Evolutionary conservation across 495 filamentous ascomycete genomes (phyloP).

Genomic region (Aspergillus ellipticus): DNA sequence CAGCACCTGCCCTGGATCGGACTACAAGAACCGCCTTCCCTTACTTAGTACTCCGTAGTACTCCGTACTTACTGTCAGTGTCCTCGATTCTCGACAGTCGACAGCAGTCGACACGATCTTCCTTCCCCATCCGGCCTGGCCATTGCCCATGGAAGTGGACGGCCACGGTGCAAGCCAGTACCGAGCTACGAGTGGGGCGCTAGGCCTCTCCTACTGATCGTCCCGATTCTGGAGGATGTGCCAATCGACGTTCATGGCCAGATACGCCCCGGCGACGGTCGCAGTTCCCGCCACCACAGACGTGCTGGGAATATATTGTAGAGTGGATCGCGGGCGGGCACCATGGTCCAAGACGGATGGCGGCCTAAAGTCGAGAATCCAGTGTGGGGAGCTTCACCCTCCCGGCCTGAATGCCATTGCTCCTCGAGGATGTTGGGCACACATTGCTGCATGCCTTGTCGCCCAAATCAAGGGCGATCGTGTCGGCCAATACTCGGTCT

Average conservation of each 20-base stretch:
- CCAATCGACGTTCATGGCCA: neutral
- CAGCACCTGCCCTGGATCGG: no score
- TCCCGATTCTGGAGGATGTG: neutral
- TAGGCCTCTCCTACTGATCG: neutral
- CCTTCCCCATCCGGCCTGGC: neutral
- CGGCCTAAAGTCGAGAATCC: constrained; percentile 16
- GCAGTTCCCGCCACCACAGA: neutral
- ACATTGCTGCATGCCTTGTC: constrained; percentile 30
- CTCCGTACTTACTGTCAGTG: no score
- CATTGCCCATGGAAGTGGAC: no score
- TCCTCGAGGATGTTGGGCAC: constrained; percentile 25
- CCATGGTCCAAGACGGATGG: constrained; percentile 7
- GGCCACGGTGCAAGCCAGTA: neutral
- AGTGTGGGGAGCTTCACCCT: constrained; percentile 17
- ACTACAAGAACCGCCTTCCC: no score
- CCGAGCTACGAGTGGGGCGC: neutral
- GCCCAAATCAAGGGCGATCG: constrained; percentile 23
- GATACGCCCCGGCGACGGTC: neutral
- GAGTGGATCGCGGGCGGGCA: constrained; percentile 6
- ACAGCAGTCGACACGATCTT: neutral
- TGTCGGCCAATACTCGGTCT: constrained; percentile 15
- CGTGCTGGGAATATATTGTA: constrained; percentile 3
- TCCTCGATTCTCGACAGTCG: no score
- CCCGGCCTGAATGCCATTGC: constrained; percentile 10
- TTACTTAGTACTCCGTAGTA: no score